Evolutionary conservation across 2,329 filamentous ascomycete genomes (phyloP).

Genomic region (Colletotrichum noveboracense): DNA sequence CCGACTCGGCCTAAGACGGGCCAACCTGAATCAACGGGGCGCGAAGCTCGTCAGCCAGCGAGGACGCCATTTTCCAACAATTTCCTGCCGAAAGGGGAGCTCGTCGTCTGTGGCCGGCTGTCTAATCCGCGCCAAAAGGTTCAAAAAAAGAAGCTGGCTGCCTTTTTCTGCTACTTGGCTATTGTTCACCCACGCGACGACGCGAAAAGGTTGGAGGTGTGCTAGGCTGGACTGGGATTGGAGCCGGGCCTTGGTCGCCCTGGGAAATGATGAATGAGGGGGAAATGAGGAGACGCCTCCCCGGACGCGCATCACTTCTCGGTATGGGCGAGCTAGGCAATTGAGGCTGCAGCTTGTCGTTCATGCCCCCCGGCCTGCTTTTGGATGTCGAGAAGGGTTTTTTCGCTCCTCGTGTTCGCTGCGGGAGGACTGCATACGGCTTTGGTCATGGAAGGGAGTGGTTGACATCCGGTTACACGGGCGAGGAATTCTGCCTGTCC

Average conservation of each 20-base stretch:
- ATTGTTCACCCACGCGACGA: background rate
- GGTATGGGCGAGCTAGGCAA: background rate
- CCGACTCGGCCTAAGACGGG: background rate
- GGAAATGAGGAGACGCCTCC: constrained; percentile 10
- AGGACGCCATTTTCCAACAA: background rate
- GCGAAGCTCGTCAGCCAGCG: background rate
- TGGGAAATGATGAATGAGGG: constrained; percentile 3
- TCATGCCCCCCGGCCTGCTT: background rate
- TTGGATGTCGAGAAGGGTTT: background rate
- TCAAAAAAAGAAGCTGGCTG: background rate
- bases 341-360: background rate
- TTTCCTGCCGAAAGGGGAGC: background rate
- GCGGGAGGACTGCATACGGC: background rate
- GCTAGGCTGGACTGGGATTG: background rate
- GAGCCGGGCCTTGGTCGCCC: background rate
- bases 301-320: background rate
- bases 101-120: background rate
- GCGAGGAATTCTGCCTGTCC: background rate
- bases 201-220: background rate
- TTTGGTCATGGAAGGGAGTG: background rate
- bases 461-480: background rate
- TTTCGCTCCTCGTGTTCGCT: background rate
- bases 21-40: background rate
- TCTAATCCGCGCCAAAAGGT: background rate
- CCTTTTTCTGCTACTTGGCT: background rate